Conservation (phyloP, 768 basidiomycete species). For the Tulasnella sp. region DNA sequence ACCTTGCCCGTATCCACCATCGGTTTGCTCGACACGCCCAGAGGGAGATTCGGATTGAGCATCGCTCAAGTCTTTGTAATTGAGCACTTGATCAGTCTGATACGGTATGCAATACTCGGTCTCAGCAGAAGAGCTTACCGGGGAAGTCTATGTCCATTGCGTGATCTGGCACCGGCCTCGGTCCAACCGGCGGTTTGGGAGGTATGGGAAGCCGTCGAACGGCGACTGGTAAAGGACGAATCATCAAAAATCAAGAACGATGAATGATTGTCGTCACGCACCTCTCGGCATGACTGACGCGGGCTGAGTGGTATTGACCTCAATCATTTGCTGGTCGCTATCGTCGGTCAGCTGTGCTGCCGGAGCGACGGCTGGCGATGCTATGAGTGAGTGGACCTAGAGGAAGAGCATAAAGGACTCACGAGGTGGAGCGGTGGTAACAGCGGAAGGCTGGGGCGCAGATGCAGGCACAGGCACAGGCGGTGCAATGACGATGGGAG, state of each 20-base stretch:
- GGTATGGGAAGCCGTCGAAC: background rate
- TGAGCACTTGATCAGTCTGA: too few relatives aligned
- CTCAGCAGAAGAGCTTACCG: background rate
- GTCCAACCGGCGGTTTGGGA: background rate
- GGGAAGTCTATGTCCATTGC: background rate
- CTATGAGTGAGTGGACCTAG: background rate
- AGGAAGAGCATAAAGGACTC: background rate
- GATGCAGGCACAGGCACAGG: background rate
- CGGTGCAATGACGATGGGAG: too few relatives aligned
- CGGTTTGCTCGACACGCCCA: background rate
- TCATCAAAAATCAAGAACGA: background rate
- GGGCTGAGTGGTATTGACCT: background rate
- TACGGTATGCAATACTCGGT: too few relatives aligned
- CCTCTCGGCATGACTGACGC: background rate
- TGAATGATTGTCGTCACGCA: background rate
- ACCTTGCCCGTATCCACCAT: background rate
- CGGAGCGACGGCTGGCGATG: background rate
- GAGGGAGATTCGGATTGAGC: background rate
- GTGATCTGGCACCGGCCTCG: background rate
- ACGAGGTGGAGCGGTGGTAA: background rate
- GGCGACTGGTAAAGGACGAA: background rate
- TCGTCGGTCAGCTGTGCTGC: background rate
- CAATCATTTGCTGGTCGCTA: background rate
- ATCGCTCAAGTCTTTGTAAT: background rate
- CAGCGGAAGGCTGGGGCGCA: background rate